These are phyloP conservation scores for Amylostereum areolatum DNA, from an alignment of 1,284 basidiomycete species.

Conservation along the genomic window DNA sequence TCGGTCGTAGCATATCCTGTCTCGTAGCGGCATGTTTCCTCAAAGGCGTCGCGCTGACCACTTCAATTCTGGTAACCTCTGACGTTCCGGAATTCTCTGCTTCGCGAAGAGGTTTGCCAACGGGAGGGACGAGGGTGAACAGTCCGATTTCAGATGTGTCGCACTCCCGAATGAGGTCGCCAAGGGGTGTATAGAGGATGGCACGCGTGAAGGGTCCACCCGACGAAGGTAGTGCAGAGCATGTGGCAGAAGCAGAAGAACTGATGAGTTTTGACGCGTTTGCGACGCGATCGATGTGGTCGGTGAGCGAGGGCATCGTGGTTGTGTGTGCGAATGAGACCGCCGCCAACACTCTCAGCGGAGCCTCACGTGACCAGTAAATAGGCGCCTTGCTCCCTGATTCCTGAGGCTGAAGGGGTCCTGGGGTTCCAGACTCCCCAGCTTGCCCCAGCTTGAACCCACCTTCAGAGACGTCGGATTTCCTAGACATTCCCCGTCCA, in stretches of 20 bases:
- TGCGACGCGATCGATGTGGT: slow-evolving; percentile 37
- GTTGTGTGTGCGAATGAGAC: not conserved
- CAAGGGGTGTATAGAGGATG: slow-evolving; percentile 53
- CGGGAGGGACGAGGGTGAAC: slow-evolving; percentile 46
- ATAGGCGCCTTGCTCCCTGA: no score
- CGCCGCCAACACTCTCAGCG: no score
- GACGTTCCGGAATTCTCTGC: slow-evolving; percentile 23
- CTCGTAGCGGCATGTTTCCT: slow-evolving; percentile 34
- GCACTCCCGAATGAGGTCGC: slow-evolving; percentile 71
- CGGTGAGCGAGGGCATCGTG: slow-evolving; percentile 34
- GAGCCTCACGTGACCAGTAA: no score
- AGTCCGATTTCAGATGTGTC: slow-evolving; percentile 72
- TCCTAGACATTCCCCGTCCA: no score
- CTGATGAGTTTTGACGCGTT: slow-evolving; percentile 30
- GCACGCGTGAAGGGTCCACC: slow-evolving; percentile 47
- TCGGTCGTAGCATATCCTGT: slow-evolving; percentile 29
- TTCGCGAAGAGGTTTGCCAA: slow-evolving; percentile 21
- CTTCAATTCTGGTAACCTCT: slow-evolving; percentile 56
- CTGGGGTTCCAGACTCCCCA: no score
- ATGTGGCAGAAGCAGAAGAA: slow-evolving; percentile 21
- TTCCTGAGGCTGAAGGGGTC: no score
- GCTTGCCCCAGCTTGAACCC: no score
- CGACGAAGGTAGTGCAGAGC: slow-evolving; percentile 8
- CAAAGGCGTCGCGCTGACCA: slow-evolving; percentile 65
- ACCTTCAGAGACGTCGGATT: no score